A percentile compares a stretch with the other conserved stretches of the same genome.
Conservation (phyloP, 2,329 filamentous ascomycete genomes). For the Verticillium klebahnii region DNA sequence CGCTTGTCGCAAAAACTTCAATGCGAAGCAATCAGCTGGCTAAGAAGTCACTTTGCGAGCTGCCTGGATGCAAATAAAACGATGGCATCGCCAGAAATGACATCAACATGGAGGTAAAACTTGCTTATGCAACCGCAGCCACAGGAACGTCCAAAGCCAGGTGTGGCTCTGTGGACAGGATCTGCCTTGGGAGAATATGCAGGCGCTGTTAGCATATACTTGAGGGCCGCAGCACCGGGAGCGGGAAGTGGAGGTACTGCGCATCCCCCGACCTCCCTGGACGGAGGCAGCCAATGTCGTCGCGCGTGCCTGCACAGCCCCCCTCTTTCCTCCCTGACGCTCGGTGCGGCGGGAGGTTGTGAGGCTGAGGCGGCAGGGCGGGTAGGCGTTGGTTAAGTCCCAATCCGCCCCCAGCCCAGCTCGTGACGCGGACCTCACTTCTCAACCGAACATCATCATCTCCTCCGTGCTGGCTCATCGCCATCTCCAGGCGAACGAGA, state of each 20-base stretch:
- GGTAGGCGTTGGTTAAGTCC: neutral
- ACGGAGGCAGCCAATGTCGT: conserved; percentile 4
- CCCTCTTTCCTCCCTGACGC: neutral
- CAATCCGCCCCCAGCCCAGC: neutral
- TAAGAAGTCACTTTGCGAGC: no score
- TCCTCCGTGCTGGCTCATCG: conserved; percentile 7
- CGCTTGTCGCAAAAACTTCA: no score
- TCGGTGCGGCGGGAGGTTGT: neutral
- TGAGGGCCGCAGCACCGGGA: neutral
- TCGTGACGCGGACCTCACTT: neutral
- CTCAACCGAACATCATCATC: neutral
- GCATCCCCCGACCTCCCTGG: neutral
- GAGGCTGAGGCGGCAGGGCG: conserved; percentile 1
- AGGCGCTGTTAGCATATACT: neutral
- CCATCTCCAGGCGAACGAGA: conserved; percentile 9
- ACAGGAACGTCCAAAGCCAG: neutral
- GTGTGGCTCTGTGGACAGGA: neutral
- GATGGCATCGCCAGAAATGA: neutral
- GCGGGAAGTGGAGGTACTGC: neutral
- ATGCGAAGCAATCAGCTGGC: no score
- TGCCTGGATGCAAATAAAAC: no score
- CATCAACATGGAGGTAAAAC: neutral
- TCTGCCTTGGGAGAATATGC: neutral
- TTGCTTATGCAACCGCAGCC: neutral
- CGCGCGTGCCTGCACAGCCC: conserved; percentile 1